Conservation (phyloP, 1,284 basidiomycete species). For the Irpex rosettiformis region DNA sequence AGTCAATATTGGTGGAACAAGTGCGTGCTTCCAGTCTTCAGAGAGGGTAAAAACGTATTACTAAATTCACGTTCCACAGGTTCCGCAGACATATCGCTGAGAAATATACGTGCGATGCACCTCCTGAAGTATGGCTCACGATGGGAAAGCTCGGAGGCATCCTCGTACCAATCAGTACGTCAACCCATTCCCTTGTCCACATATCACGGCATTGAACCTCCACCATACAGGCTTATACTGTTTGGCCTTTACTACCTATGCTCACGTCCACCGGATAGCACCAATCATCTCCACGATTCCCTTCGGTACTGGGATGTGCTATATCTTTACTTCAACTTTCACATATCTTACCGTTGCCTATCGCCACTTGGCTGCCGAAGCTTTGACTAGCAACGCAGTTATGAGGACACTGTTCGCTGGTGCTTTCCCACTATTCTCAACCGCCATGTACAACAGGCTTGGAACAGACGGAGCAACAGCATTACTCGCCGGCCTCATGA, state of each 20-base stretch:
- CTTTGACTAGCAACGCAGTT: conserved; percentile 72
- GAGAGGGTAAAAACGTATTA: neutral
- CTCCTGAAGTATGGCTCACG: conserved; percentile 68
- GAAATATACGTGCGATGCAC: conserved; percentile 45
- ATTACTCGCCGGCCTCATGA: conserved; percentile 67
- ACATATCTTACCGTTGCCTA: conserved; percentile 72
- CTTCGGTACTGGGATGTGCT: conserved; percentile 58
- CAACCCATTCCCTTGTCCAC: neutral
- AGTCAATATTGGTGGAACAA: conserved; percentile 65
- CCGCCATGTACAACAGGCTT: conserved; percentile 52
- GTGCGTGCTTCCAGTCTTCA: conserved; percentile 27
- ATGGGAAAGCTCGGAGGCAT: conserved; percentile 70
- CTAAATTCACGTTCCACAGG: conserved; percentile 13
- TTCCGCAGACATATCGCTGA: conserved; percentile 12
- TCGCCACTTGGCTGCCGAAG: conserved; percentile 73
- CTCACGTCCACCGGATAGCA: conserved; percentile 67
- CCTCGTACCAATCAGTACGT: conserved; percentile 49
- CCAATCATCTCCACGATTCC: conserved; percentile 63
- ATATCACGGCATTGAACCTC: neutral
- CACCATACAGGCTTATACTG: conserved; percentile 47
- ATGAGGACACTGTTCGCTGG: conserved; percentile 66
- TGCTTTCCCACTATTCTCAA: conserved; percentile 67
- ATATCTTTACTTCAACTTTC: conserved; percentile 67
- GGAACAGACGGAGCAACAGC: conserved; percentile 76
- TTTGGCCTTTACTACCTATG: conserved; percentile 72